Conservation (phyloP, 345 rosid species). For the Pistacia vera region DNA sequence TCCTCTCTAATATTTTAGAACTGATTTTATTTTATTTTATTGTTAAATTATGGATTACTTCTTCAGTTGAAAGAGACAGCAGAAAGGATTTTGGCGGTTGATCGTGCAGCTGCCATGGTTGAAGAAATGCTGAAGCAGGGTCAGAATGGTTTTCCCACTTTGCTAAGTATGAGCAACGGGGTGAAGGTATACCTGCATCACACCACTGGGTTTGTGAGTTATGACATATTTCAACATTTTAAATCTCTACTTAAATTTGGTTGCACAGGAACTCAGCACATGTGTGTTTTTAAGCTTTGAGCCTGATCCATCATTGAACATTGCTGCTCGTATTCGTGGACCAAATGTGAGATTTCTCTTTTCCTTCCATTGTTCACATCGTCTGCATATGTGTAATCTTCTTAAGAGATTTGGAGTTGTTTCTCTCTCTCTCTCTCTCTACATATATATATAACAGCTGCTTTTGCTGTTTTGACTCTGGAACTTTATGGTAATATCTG, state of each 20-base stretch:
- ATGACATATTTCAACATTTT: neutral
- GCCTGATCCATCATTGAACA: slow-evolving; percentile 62
- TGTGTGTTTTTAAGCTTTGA: slow-evolving; percentile 87
- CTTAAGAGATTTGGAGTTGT: neutral
- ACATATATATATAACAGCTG: too few relatives aligned
- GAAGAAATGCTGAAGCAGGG: slow-evolving; percentile 91
- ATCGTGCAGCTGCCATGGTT: slow-evolving; percentile 82
- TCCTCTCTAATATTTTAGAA: slow-evolving; percentile 6
- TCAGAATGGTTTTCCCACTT: slow-evolving; percentile 34
- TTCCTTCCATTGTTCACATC: slow-evolving; percentile 10
- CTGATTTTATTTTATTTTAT: neutral
- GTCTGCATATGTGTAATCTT: slow-evolving; percentile 10
- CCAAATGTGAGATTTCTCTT: slow-evolving; percentile 77
- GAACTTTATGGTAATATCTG: slow-evolving; percentile 6
- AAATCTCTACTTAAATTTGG: slow-evolving; percentile 35
- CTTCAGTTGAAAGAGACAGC: slow-evolving; percentile 87
- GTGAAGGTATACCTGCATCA: slow-evolving; percentile 41
- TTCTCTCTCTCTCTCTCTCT: too few relatives aligned
- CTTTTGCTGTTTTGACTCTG: neutral
- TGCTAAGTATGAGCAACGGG: slow-evolving; percentile 31
- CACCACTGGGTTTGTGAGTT: slow-evolving; percentile 15
- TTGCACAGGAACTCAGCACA: slow-evolving; percentile 60
- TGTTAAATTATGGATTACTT: slow-evolving; percentile 19
- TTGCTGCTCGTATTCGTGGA: slow-evolving; percentile 88
- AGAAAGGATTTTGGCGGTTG: slow-evolving; percentile 85